phyloP scores from a whole-genome alignment of 306 rosid species.

The Argentina anserina region DNA sequence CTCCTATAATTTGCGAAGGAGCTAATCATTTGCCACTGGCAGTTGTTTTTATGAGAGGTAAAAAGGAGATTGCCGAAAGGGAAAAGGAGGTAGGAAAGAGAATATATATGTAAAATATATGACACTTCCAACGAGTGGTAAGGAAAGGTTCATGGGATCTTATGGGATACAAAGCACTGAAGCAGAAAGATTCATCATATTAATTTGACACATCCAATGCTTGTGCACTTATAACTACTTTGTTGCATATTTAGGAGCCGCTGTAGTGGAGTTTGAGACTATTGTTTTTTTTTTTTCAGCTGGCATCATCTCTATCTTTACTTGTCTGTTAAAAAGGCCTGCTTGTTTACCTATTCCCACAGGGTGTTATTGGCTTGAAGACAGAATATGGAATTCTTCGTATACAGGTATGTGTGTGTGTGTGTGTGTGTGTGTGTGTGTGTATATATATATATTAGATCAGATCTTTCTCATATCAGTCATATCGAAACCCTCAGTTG shows the following conservation, averaged over 20 bases:
- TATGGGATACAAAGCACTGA: neutral
- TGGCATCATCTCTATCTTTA: neutral
- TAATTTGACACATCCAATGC: neutral
- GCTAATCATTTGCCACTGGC: neutral
- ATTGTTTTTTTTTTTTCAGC: too few relatives aligned
- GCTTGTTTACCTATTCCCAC: neutral
- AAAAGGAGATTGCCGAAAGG: neutral
- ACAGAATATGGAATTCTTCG: constrained; percentile 71
- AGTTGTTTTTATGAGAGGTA: neutral
- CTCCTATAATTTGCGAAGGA: neutral
- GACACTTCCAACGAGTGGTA: neutral
- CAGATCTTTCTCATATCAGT: neutral
- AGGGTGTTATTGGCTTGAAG: constrained; percentile 69
- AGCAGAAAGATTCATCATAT: neutral
- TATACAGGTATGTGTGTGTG: constrained; percentile 73
- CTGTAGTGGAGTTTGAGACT: neutral
- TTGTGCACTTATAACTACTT: neutral
- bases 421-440: too few relatives aligned
- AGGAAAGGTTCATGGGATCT: neutral
- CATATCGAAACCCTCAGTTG: neutral
- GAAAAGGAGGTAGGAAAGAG: neutral
- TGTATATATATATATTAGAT: too few relatives aligned
- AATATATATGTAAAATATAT: neutral
- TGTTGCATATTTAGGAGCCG: neutral
- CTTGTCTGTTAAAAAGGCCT: neutral